Conservation (phyloP, 148 eudicot genomes). For the Fallopia convolvulus region DNA sequence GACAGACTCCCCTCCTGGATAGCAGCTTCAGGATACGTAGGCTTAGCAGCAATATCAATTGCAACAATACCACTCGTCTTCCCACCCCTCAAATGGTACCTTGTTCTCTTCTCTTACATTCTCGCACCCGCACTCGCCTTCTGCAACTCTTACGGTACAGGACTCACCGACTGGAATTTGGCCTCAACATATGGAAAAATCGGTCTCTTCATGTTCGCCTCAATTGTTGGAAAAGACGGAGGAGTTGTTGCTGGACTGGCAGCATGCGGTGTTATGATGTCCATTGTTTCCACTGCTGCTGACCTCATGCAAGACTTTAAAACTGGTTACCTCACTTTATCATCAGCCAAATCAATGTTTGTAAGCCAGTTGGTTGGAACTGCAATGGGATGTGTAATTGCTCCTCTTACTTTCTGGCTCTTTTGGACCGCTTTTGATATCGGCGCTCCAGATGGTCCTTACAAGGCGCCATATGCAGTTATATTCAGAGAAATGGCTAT, state of each 20-base stretch:
- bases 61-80: constrained; percentile 48
- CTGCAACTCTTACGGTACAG: constrained; percentile 73
- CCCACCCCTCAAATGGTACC: constrained; percentile 65
- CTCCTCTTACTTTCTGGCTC: constrained; percentile 69
- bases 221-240: constrained; percentile 49
- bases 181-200: constrained; percentile 63
- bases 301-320: constrained; percentile 82
- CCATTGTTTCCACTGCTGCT: constrained; percentile 64
- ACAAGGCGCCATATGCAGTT: constrained; percentile 70
- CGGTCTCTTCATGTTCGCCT: constrained; percentile 59
- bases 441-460: constrained; percentile 54
- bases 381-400: constrained; percentile 62
- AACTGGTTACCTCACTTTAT: constrained; percentile 59
- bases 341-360: constrained; percentile 68
- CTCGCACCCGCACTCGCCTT: constrained; percentile 77
- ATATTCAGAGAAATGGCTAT: constrained; percentile 73
- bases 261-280: constrained; percentile 64
- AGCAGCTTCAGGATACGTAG: constrained; percentile 64
- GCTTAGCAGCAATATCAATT: constrained; percentile 56
- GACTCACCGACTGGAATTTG: constrained; percentile 69
- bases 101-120: constrained; percentile 53
- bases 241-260: constrained; percentile 71
- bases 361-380: constrained; percentile 66
- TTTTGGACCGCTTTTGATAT: constrained; percentile 67
- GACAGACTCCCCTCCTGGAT: constrained; percentile 58